A percentile compares a stretch with the other conserved stretches of the same genome.
Conservation (phyloP, 2,329 filamentous ascomycete genomes). For the Tolypocladium endophyticum region DNA sequence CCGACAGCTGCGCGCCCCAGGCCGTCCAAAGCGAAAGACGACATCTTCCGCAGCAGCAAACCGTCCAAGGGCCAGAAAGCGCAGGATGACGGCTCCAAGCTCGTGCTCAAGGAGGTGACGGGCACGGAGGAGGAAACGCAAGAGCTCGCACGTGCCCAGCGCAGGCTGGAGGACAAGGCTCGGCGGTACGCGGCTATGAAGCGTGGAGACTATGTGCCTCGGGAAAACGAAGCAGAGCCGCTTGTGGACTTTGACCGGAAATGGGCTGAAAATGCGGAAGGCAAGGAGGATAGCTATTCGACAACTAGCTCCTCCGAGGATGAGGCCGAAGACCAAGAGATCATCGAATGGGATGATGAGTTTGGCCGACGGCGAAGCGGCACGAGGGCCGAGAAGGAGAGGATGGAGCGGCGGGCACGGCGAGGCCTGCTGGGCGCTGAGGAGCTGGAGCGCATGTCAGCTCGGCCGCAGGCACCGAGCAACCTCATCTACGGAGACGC, state of each 20-base stretch:
- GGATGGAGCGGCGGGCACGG: constrained; percentile 42
- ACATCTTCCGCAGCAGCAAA: constrained; percentile 29
- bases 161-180: constrained; percentile 84
- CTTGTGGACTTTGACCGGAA: constrained; percentile 94
- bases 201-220: constrained; percentile 68
- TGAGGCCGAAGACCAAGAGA: constrained; percentile 40
- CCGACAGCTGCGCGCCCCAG: constrained; percentile 33
- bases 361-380: constrained; percentile 74
- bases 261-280: constrained; percentile 65
- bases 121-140: constrained; percentile 54
- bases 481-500: constrained; percentile 77
- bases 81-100: constrained; percentile 36
- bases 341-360: constrained; percentile 85
- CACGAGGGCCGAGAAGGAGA: constrained; percentile 57
- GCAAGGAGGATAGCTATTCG: constrained; percentile 47
- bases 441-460: constrained; percentile 59
- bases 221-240: constrained; percentile 52
- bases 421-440: constrained; percentile 44
- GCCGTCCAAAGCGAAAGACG: constrained; percentile 33
- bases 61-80: constrained; percentile 10
- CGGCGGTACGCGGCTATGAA: constrained; percentile 84
- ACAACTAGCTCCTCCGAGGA: constrained; percentile 24
- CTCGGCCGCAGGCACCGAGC: constrained; percentile 53
- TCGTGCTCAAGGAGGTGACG: constrained; percentile 39
- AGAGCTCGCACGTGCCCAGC: constrained; percentile 60